These are phyloP conservation scores for Pestalotiopsis sp. DNA, from an alignment of 2,329 filamentous ascomycete genomes.

Conservation along the genomic window DNA sequence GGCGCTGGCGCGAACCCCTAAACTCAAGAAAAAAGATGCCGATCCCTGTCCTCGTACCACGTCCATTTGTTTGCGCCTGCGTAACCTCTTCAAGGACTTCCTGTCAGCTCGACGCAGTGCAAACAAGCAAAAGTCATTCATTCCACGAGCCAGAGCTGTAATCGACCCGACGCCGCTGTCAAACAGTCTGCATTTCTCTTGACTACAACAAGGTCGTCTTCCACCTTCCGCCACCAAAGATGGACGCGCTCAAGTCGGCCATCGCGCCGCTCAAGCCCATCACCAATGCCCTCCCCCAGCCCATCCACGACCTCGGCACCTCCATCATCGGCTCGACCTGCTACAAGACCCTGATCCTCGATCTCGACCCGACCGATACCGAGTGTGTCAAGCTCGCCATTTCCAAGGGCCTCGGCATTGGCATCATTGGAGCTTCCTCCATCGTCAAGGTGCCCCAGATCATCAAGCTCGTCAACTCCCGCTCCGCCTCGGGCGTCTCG, in stretches of 20 bases:
- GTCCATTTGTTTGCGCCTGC: slow-evolving; percentile 1
- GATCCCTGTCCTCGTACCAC: slow-evolving; percentile 1
- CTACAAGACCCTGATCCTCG: slow-evolving; percentile 83
- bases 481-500: slow-evolving; percentile 80
- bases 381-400: slow-evolving; percentile 87
- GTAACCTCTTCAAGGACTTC: background rate
- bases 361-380: slow-evolving; percentile 77
- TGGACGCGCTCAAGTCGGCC: slow-evolving; percentile 64
- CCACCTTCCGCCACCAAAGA: slow-evolving; percentile 32
- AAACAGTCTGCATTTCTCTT: background rate
- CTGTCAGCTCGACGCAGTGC: slow-evolving; percentile 1
- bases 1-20: background rate
- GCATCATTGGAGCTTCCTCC: slow-evolving; percentile 86
- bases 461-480: slow-evolving; percentile 81
- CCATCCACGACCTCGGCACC: slow-evolving; percentile 73
- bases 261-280: slow-evolving; percentile 68
- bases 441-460: slow-evolving; percentile 98
- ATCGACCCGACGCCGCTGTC: background rate
- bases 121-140: background rate
- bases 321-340: slow-evolving; percentile 82
- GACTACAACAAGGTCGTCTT: background rate
- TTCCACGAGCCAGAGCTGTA: background rate
- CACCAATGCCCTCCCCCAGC: slow-evolving; percentile 72
- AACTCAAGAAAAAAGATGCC: background rate
- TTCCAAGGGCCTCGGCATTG: slow-evolving; percentile 90